These are phyloP conservation scores for Silene noctiflora DNA, from an alignment of 179 eudicot genomes.

Conservation along the genomic window DNA sequence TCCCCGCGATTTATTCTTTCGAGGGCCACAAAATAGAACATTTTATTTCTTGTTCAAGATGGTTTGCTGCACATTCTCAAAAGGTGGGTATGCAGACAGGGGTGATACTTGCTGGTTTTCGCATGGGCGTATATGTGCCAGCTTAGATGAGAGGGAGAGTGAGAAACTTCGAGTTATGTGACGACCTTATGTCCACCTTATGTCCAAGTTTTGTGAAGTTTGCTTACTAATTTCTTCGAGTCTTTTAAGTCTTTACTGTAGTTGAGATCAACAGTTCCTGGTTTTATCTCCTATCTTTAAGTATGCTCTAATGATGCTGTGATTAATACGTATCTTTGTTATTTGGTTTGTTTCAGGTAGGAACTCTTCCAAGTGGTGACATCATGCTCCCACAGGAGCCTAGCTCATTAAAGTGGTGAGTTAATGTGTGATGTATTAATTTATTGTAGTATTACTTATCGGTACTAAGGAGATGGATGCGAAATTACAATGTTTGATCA, in stretches of 20 bases:
- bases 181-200: not conserved
- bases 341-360: slow-evolving; percentile 32
- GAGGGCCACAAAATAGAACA: not conserved
- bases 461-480: not conserved
- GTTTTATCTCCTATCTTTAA: not conserved
- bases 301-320: not conserved
- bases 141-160: not conserved
- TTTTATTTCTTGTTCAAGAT: not conserved
- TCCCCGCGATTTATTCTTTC: not conserved
- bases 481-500: not conserved
- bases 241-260: not conserved
- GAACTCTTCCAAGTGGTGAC: slow-evolving; percentile 31
- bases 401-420: slow-evolving; percentile 32
- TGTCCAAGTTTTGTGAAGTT: not conserved
- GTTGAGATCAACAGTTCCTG: not conserved
- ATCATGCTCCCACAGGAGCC: slow-evolving; percentile 34
- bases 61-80: not conserved
- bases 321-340: not conserved
- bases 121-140: not conserved
- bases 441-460: not conserved
- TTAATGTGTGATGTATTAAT: not conserved
- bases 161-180: no score
- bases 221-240: not conserved
- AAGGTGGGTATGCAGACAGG: not conserved
- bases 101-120: not conserved